Evolutionary conservation across 805 yeast genomes (phyloP).

Genomic region (Wickerhamia fluorescens): DNA sequence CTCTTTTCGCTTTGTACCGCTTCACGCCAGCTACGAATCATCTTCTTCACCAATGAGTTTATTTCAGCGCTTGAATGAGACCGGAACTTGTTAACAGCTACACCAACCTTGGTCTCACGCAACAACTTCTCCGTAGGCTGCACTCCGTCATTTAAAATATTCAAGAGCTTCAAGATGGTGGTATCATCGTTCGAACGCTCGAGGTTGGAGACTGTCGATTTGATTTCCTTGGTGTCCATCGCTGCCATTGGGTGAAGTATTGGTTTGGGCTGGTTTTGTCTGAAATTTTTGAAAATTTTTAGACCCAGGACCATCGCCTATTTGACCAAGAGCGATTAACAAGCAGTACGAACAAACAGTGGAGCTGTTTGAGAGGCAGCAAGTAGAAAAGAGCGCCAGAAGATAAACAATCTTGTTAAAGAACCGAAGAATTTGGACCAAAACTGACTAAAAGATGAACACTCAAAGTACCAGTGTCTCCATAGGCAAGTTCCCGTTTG

Average conservation of each 20-base stretch:
- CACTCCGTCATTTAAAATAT: slow-evolving; percentile 60
- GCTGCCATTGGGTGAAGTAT: slow-evolving; percentile 1
- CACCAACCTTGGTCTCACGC: slow-evolving; percentile 95
- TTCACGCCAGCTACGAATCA: slow-evolving; percentile 87
- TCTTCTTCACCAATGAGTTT: slow-evolving; percentile 64
- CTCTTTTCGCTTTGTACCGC: slow-evolving; percentile 64
- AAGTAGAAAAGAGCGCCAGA: too few species aligned
- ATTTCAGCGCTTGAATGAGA: slow-evolving; percentile 62
- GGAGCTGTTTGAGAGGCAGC: too few species aligned
- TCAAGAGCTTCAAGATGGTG: slow-evolving; percentile 59
- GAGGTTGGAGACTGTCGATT: slow-evolving; percentile 58
- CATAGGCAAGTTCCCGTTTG: slow-evolving; percentile 86
- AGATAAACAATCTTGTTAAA: too few species aligned
- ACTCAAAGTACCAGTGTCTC: slow-evolving; percentile 36
- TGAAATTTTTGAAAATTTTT: too few species aligned
- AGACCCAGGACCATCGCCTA: too few species aligned
- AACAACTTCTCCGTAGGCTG: slow-evolving; percentile 79
- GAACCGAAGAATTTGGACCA: too few species aligned
- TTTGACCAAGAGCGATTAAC: too few species aligned
- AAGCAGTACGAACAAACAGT: too few species aligned
- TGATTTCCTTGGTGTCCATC: slow-evolving; percentile 72
- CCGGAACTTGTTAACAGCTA: slow-evolving; percentile 86
- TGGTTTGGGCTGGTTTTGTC: too few species aligned
- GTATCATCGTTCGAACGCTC: slow-evolving; percentile 65
- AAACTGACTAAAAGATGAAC: slow-evolving; percentile 4